Base-by-base conservation (phyloP, 129 eudicot genomes). In the Pulicaria dysenterica region DNA sequence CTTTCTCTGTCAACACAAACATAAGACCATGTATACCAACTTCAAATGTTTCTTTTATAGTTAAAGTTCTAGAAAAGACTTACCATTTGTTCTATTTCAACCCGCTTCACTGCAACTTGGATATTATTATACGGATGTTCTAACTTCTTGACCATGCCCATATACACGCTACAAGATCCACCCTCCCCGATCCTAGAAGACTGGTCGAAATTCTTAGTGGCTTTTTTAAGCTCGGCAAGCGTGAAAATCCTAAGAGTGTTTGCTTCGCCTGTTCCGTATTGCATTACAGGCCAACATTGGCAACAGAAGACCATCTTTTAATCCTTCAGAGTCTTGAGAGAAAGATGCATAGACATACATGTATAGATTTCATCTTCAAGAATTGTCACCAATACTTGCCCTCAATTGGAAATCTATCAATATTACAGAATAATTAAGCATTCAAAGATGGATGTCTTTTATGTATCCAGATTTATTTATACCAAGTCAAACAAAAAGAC, bases 91-190 rank as follows among this genome's bases (percentile, higher is more conserved):
- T 96, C 97, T 83, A 86, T 84, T 81, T 77, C 83, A 61, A 91
- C 84, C 53, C 86, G 87, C 72, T 92, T 92, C 76, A 92, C 84
- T n/a, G 96, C 97, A 24, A 92, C 94, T 4, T 74, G 86, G 8
- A 81, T 47, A 70, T 80, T 80, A 38, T 15, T 65, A 34, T 54
- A 38, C 38, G 90, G 83, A 60, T 81, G 81, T 43, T 89, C 91
- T 11, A 70, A 72, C 58, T 67, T 79, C 86, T 79, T 86, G 10
- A 91, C 65, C 5, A 39, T 44, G 6, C 93, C 96, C 77, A 43
- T 82, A 73, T 64, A 80, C 11, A 91, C 96, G 67, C 80, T 86
- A 48, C 96, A 96, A 75, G 79, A 88, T 44, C 96, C 91, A 47
- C 97, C 97, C 58, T 91, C 91, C 14, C 97, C 97, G 6, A 91